Conservation (phyloP, 2,329 filamentous ascomycete genomes). For the Mycosphaerelloides madeirae region DNA sequence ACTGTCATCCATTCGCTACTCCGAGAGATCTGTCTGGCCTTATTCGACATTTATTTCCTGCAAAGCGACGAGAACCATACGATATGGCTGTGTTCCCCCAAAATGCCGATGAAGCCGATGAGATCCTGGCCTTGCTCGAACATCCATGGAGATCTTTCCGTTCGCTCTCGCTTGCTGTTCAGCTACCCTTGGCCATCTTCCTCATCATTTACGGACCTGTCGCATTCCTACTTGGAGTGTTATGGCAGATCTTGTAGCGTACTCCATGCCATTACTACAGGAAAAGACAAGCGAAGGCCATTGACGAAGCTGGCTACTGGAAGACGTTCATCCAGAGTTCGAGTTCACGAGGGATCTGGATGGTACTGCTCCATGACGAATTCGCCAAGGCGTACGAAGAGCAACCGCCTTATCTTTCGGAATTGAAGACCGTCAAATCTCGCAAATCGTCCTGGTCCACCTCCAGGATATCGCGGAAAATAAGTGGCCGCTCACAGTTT, state of each 20-base stretch:
- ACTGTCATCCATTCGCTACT: too few species aligned
- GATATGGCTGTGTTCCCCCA: constrained; percentile 14
- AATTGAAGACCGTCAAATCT: background rate
- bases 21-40: too few species aligned
- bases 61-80: background rate
- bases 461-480: too few species aligned
- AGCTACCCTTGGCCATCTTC: constrained; percentile 11
- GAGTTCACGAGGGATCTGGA: constrained; percentile 2
- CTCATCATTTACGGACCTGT: constrained; percentile 12
- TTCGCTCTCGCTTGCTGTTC: constrained; percentile 1
- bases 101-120: constrained; percentile 6
- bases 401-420: background rate
- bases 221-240: constrained; percentile 7
- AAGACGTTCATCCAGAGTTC: constrained; percentile 1
- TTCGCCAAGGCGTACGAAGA: background rate
- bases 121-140: constrained; percentile 15
- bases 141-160: constrained; percentile 12
- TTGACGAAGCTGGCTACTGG: constrained; percentile 1
- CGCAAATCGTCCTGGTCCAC: too few species aligned
- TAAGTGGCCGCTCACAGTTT: too few species aligned
- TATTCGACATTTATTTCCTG: background rate
- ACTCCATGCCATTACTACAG: constrained; percentile 10
- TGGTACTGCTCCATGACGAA: constrained; percentile 2
- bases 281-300: constrained; percentile 1
- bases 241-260: constrained; percentile 13